Evolutionary conservation across 2,329 filamentous ascomycete species (phyloP).

Genomic region (Cytospora mali): DNA sequence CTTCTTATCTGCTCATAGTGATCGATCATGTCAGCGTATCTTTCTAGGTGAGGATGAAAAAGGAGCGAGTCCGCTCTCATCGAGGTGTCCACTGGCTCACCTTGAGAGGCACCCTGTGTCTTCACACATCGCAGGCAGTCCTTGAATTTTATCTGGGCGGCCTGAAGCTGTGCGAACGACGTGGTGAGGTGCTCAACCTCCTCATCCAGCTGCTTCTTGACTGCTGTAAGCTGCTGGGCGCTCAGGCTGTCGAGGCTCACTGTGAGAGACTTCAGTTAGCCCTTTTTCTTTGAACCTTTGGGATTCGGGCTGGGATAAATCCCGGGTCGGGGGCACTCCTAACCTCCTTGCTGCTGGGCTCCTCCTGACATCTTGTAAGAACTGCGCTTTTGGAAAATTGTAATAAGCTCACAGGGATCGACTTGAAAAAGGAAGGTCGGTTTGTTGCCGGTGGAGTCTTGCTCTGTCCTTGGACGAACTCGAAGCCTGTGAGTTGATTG

Average conservation of each 20-base stretch:
- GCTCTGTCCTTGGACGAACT: not conserved
- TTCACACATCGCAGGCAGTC: slow-evolving; percentile 83
- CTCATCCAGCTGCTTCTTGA: slow-evolving; percentile 95
- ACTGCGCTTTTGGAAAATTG: slow-evolving; percentile 13
- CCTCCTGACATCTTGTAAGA: slow-evolving; percentile 28
- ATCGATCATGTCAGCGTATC: not conserved
- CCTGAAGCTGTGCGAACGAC: slow-evolving; percentile 87
- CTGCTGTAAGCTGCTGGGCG: slow-evolving; percentile 80
- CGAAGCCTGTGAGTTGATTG: not conserved
- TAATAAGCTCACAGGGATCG: not conserved
- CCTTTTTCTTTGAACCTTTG: no score
- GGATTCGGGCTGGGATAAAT: no score
- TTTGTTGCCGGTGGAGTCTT: slow-evolving; percentile 3
- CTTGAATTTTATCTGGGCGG: slow-evolving; percentile 87
- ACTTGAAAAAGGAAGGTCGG: not conserved
- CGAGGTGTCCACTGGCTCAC: slow-evolving; percentile 22
- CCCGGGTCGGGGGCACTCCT: not conserved
- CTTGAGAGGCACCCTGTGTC: slow-evolving; percentile 35
- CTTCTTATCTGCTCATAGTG: slow-evolving; percentile 42
- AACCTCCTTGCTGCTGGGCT: slow-evolving; percentile 28
- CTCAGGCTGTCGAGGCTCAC: slow-evolving; percentile 75
- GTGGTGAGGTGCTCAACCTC: slow-evolving; percentile 92
- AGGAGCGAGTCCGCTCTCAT: not conserved
- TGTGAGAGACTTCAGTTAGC: slow-evolving; percentile 33
- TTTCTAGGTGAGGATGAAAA: not conserved